Conservation (phyloP, 1,139 yeast genomes). For the Hemisphaericaspora xylanilytica region DNA sequence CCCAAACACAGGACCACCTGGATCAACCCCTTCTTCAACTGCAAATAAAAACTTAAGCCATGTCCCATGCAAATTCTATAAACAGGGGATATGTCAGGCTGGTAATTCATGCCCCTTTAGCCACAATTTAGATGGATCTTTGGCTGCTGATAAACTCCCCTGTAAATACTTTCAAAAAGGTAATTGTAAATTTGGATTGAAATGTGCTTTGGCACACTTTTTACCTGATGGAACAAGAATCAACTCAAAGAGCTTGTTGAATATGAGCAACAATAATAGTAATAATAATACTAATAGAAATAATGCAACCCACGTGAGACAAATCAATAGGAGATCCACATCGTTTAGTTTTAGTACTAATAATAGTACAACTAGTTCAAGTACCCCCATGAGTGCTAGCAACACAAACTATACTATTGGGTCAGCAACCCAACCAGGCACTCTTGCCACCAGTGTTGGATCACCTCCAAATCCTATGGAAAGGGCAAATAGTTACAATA, state of each 20-base stretch:
- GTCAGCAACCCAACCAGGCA: not conserved
- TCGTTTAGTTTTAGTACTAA: constrained; percentile 3
- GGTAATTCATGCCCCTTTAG: constrained; percentile 90
- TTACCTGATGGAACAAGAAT: constrained; percentile 86
- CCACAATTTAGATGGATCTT: constrained; percentile 63
- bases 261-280: not conserved
- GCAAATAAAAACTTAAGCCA: constrained; percentile 60
- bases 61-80: constrained; percentile 91
- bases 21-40: constrained; percentile 20
- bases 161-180: constrained; percentile 95
- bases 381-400: constrained; percentile 7
- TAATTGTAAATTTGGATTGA: constrained; percentile 88
- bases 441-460: not conserved
- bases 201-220: constrained; percentile 90
- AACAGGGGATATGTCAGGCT: constrained; percentile 93
- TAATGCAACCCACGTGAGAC: constrained; percentile 9
- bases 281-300: constrained; percentile 7
- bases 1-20: constrained; percentile 45
- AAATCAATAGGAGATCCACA: constrained; percentile 3
- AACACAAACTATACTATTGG: not conserved
- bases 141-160: constrained; percentile 64
- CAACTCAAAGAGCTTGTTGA: constrained; percentile 42
- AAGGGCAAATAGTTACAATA: not conserved
- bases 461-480: constrained; percentile 10
- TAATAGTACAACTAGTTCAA: constrained; percentile 1